Evolutionary conservation across 2,329 filamentous ascomycete genomes (phyloP), one percentile per base, ranked within the genome.

Genomic region (Hymenotorrendiella dingleyae): DNA sequence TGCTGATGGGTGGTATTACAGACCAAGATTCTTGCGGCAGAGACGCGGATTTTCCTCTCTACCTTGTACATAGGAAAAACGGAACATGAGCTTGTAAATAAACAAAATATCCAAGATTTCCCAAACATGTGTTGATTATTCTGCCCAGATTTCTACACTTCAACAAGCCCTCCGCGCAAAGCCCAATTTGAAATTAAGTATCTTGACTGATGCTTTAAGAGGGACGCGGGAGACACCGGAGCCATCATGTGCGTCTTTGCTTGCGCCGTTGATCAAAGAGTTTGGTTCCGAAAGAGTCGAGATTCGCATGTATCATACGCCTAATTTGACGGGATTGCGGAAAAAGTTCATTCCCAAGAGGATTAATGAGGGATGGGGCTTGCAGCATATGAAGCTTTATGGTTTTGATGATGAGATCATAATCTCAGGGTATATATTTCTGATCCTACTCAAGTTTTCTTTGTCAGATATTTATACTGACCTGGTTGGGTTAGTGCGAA

Each of bases 321-420:
- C 93, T 0, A 98, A 98, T 58, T 67, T 98, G 50, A 94, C 86
- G 3, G 93, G 93, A 0, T 55, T 94, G 44, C 78, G 83, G 38
- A 97, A 97, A 67, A 81, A 82, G 57, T 71, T 86, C 53, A 78
- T 97, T 2, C 93, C 93, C 0, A 86, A 80, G 60, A 76, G 93
- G 16, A 91, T 98, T 62, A 98, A 98, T 55, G 93, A 98, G 67
- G 93, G 93, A 14, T 98, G 93, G 93, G 93, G 93, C 1, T 67
- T 98, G 48, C 93, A 98, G 62, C 93, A 98, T 61, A 98, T 98
- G 91, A 98, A 98, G 72, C 72, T 98, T 0, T 98, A 98, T 56
- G 93, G 93, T 0, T 71, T 95, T 17, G 93, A 98, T 56, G 89
- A 98, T 58, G 89, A 95, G 63, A 84, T 98, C 45, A 91, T 98